Base-by-base conservation (phyloP, 495 filamentous ascomycete genomes). In the Polyplosphaeria fusca region DNA sequence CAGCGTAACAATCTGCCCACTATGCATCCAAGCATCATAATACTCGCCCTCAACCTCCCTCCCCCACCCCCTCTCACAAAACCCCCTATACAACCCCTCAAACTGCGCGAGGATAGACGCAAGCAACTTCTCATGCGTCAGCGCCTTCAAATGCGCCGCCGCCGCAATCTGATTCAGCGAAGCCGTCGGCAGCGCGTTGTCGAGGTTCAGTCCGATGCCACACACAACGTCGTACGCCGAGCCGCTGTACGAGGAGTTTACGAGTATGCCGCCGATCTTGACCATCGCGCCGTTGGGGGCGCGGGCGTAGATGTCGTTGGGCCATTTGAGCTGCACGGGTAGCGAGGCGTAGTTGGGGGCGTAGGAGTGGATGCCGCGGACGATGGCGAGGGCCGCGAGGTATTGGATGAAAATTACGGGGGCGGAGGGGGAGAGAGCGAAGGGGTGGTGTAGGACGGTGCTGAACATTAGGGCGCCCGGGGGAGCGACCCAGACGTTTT, bases 381-480 rank as follows among this genome's bases (percentile, higher is more conserved):
- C 86, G 27, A 89, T 87, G n/a, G 93, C 94, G 40, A 98, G 77
- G 2, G 89, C 91, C 1, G 89, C 84, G 13, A 98, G 78, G 64
- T 98, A 97, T 66, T 98, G 93, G 39, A 97, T 78, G 73, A 97
- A 96, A 4, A 96, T 84, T 3, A 98, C 87, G 1, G 94, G 92
- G 0, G 93, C 87, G 1, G 79, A 79, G 4, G 79, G 70, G 14
- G 82, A 82, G 45, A 90, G 77, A 26, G 83, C 76, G 27, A 87
- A 81, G 5, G 85, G 78, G 71, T 97, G 94, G 28, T 86, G 85
- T 41, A 98, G 79, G 16, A 92, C 82, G 12, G 85, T 89, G 5
- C 88, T 94, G 74, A 93, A 91, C 63, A 96, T 83, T 7, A 98
- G 79, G 18, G 83, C 80, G 0, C 93, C 93, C 1, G 88, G 79